Base-by-base conservation (phyloP, 768 basidiomycete species). In the Suillus subluteus region DNA sequence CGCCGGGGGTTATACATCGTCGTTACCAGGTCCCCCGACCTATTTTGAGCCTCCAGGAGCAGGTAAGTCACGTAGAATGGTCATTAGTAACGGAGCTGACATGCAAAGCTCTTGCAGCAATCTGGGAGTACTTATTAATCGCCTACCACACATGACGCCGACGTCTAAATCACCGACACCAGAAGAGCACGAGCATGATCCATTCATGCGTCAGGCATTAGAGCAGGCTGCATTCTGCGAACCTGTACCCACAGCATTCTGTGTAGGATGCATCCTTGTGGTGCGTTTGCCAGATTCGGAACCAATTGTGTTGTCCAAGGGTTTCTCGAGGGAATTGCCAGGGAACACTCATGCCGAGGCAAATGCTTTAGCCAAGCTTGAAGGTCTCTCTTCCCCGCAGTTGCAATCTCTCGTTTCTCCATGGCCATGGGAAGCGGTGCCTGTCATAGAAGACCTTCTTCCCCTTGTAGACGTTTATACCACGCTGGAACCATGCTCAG, bases 281-380 rank as follows among this genome's bases (percentile, higher is more conserved):
- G 80, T 81, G 23, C 81, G 79, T 54, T 78, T 79, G 65, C 84
- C 88, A 21, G 69, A 74, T 55, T 71, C 73, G 50, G 48, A 73
- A 16, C 82, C 88, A 4, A 79, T 88, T 64, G 79, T 92, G 55
- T 78, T 99, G 43, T 81, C 94, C 15, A 89, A 89, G 2, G 95
- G 95, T 21, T 95, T 90, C 79, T 98, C 96, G 32, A 85, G 98
- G 73, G 96, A 98, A 74, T 83, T 98, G 0, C 82, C 87, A 5
- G 97, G 96, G 63, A 99, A 99, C 74, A 98, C 97, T 4, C 97
- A 99, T 76, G 97, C 96, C 13, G 97, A 99, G 80, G 95, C 95
- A 30, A 97, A 97, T 75, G 96, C 96, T 1, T 80, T 99, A 63
- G 74, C 85, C 50, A 98, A 98, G 73, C 86, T 88, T 6, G 77